Evolutionary conservation across 495 filamentous ascomycete species (phyloP).

Genomic region (Penicillium longicatenatum): DNA sequence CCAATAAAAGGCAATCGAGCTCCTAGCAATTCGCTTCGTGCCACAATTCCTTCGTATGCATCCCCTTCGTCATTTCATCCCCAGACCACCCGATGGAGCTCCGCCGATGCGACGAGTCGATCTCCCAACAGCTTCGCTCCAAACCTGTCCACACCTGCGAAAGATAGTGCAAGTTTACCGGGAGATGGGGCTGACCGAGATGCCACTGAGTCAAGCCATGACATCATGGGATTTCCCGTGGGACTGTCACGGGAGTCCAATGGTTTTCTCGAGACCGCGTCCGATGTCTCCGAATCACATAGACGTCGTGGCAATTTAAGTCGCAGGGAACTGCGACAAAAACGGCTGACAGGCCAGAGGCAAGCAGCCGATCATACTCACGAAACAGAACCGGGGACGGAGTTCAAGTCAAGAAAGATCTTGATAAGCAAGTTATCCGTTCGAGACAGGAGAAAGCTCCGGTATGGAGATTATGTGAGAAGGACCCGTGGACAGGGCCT

Average conservation of each 20-base stretch:
- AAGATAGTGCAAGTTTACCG: neutral
- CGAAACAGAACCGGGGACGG: neutral
- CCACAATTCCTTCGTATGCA: neutral
- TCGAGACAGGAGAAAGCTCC: constrained; percentile 32
- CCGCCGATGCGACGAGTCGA: constrained; percentile 12
- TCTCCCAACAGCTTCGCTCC: neutral
- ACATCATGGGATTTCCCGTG: neutral
- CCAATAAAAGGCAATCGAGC: neutral
- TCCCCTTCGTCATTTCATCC: constrained; percentile 18
- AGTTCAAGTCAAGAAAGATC: constrained; percentile 1
- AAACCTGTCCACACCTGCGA: neutral
- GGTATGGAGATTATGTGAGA: constrained; percentile 27
- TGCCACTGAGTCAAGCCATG: neutral
- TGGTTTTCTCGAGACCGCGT: neutral
- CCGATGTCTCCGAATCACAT: neutral
- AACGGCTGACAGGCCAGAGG: neutral
- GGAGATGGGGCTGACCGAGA: neutral
- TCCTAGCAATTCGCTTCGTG: constrained; percentile 2
- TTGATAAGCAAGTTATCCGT: constrained; percentile 14
- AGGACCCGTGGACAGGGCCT: neutral
- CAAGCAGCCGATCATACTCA: neutral
- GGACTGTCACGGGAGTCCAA: neutral
- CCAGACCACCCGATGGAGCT: constrained; percentile 33
- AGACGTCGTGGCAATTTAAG: neutral
- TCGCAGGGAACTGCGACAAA: neutral